A percentile compares a stretch with the other conserved stretches of the same genome.
These are phyloP conservation scores for Aureobasidium sp. DNA, from an alignment of 2,329 filamentous ascomycete species.

Conservation along the genomic window DNA sequence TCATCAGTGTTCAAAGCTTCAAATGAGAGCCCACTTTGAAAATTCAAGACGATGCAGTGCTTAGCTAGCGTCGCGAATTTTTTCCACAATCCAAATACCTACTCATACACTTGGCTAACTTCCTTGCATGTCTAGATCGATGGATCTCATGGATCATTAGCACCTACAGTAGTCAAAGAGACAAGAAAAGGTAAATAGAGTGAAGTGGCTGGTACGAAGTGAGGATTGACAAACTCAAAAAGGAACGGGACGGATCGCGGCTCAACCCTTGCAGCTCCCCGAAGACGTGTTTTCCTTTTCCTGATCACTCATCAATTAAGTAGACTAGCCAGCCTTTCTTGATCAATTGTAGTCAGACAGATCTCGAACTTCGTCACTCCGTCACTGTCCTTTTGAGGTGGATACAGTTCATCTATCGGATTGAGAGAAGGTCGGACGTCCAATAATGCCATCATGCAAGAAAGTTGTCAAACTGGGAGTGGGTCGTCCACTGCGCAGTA, in stretches of 20 bases:
- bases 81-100: neutral
- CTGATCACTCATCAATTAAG: neutral
- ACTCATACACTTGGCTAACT: neutral
- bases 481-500: neutral
- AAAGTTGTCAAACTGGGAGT: neutral
- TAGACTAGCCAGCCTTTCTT: neutral
- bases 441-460: neutral
- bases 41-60: neutral
- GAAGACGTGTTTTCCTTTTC: neutral
- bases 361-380: conserved; percentile 1
- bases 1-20: neutral
- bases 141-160: neutral
- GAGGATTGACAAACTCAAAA: neutral
- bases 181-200: conserved; percentile 1
- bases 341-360: neutral
- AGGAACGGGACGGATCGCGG: neutral
- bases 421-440: neutral
- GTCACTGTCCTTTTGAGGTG: neutral
- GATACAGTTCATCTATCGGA: neutral
- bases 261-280: neutral
- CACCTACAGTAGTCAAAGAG: neutral
- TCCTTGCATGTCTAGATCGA: neutral
- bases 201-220: neutral
- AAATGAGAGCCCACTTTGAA: neutral
- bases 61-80: conserved; percentile 1